phyloP scores from a whole-genome alignment of 2,329 filamentous ascomycete species.

The Didymella glomerata region DNA sequence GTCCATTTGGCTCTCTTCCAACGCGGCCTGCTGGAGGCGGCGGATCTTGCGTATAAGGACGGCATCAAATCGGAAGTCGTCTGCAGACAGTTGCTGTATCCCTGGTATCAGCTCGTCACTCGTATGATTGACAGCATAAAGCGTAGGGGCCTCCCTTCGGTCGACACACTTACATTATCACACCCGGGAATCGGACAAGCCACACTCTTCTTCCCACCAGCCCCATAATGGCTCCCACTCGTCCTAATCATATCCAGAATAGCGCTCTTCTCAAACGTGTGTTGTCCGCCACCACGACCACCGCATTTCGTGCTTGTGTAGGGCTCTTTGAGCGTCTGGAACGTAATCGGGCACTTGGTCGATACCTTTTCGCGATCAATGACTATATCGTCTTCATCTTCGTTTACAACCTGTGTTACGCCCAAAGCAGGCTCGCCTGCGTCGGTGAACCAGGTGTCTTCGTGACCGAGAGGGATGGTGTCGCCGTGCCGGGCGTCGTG shows the following conservation, averaged over 20 bases:
- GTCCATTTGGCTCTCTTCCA: conserved; percentile 34
- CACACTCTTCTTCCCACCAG: conserved; percentile 47
- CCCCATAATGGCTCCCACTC: conserved; percentile 29
- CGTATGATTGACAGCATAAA: too few species aligned
- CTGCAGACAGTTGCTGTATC: conserved; percentile 40
- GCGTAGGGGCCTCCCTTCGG: neutral
- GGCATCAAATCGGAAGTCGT: conserved; percentile 42
- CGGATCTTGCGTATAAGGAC: conserved; percentile 50
- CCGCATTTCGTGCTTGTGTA: conserved; percentile 70
- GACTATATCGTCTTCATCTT: conserved; percentile 73
- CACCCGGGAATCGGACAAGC: conserved; percentile 74
- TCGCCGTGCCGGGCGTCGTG: conserved; percentile 68
- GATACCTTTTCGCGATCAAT: conserved; percentile 70
- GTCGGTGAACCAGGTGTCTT: conserved; percentile 70
- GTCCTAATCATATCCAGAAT: conserved; percentile 64
- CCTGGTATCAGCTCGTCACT: neutral
- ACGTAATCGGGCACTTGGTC: conserved; percentile 74
- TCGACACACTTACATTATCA: conserved; percentile 52
- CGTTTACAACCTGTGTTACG: conserved; percentile 54
- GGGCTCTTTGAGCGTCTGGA: conserved; percentile 70
- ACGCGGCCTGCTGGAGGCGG: conserved; percentile 45
- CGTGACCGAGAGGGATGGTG: conserved; percentile 61
- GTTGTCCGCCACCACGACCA: conserved; percentile 53
- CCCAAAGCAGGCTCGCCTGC: conserved; percentile 56
- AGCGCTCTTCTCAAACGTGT: conserved; percentile 73